These are phyloP conservation scores for Aspergillus funiculosus DNA, from an alignment of 495 filamentous ascomycete genomes.

Conservation along the genomic window DNA sequence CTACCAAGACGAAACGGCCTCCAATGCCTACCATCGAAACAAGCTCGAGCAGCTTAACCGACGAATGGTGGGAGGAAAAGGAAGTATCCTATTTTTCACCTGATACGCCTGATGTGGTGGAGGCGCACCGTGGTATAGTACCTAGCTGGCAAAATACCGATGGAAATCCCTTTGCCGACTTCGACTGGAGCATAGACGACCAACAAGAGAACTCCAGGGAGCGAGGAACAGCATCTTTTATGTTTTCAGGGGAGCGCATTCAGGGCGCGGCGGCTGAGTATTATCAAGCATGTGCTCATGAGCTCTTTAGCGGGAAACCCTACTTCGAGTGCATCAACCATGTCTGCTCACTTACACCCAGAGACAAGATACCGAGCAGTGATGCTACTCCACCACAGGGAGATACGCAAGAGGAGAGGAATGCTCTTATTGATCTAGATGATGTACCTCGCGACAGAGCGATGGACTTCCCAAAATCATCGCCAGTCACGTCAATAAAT, in stretches of 20 bases:
- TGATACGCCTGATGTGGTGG: slow-evolving; percentile 29
- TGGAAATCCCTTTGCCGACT: slow-evolving; percentile 19
- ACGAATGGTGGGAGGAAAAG: slow-evolving; percentile 38
- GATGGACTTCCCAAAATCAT: slow-evolving; percentile 1
- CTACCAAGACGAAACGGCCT: slow-evolving; percentile 26
- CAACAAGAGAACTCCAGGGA: slow-evolving; percentile 3
- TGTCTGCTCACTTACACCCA: slow-evolving; percentile 39
- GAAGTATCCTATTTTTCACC: slow-evolving; percentile 37
- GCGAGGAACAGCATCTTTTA: slow-evolving; percentile 17
- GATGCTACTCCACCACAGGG: neutral
- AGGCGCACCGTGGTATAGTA: slow-evolving; percentile 5
- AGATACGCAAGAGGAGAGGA: neutral
- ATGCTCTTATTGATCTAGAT: slow-evolving; percentile 30
- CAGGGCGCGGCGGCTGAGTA: slow-evolving; percentile 48
- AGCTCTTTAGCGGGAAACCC: slow-evolving; percentile 42
- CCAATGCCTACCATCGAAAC: slow-evolving; percentile 29
- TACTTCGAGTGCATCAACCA: slow-evolving; percentile 49
- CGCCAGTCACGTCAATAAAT: slow-evolving; percentile 8
- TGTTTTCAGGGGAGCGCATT: slow-evolving; percentile 27
- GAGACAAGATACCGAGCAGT: slow-evolving; percentile 12
- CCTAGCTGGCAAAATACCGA: slow-evolving; percentile 20
- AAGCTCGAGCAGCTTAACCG: slow-evolving; percentile 22
- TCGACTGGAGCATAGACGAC: slow-evolving; percentile 11
- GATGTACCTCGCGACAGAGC: slow-evolving; percentile 18
- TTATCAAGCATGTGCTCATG: slow-evolving; percentile 48